Percentiles rank a stretch among this genome's conserved stretches.
Conservation (phyloP, 345 rosid genomes). For the Salix dunnii region DNA sequence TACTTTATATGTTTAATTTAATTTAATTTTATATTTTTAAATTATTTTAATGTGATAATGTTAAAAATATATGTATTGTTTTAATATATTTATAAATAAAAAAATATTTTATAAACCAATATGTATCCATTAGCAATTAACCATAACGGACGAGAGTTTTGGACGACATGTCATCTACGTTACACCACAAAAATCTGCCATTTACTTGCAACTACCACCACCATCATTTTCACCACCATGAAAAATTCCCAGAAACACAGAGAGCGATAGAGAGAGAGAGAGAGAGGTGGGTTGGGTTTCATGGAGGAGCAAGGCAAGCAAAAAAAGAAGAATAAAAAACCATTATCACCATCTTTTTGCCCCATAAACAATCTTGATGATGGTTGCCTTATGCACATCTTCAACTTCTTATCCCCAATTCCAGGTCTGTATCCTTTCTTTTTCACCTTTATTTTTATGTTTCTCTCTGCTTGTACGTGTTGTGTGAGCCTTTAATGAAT, state of each 20-base stretch:
- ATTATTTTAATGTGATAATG: too few relatives aligned
- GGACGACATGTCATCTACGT: too few relatives aligned
- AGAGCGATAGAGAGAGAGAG: background rate
- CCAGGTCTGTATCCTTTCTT: constrained; percentile 47
- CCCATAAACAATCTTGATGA: constrained; percentile 80
- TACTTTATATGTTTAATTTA: too few relatives aligned
- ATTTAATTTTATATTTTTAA: too few relatives aligned
- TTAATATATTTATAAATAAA: too few relatives aligned
- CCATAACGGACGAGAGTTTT: background rate
- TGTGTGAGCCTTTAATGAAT: background rate
- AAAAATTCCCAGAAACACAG: background rate
- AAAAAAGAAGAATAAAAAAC: background rate
- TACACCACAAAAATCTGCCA: too few relatives aligned
- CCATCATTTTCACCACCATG: too few relatives aligned
- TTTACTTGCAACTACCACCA: too few relatives aligned
- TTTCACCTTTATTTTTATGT: background rate
- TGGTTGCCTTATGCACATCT: constrained; percentile 97
- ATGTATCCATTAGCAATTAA: background rate
- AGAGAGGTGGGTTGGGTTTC: background rate
- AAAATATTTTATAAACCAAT: too few relatives aligned
- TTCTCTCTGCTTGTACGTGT: background rate
- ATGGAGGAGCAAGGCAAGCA: constrained; percentile 5
- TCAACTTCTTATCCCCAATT: constrained; percentile 89
- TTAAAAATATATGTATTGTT: too few relatives aligned
- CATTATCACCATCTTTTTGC: constrained; percentile 18